A percentile compares a stretch with the other conserved stretches of the same genome.
These are phyloP conservation scores for Mycena metata DNA, from an alignment of 768 basidiomycete genomes.

Conservation along the genomic window DNA sequence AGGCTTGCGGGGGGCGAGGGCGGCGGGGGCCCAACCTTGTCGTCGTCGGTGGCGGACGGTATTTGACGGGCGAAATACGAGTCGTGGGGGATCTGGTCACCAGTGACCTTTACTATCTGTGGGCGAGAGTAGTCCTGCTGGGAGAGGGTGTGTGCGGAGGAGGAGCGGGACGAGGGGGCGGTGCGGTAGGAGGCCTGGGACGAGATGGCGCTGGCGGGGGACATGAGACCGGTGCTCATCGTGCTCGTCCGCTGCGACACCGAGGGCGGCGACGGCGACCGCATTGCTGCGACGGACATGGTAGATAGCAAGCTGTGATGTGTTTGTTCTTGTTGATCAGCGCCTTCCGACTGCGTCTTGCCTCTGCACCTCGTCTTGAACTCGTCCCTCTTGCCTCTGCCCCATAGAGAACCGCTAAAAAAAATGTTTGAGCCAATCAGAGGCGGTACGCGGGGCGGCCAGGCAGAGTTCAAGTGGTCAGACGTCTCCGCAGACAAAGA, in stretches of 20 bases:
- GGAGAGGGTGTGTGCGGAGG: constrained; percentile 51
- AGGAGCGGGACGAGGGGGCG: constrained; percentile 52
- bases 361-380: no score
- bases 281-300: constrained; percentile 26
- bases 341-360: neutral
- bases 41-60: constrained; percentile 34
- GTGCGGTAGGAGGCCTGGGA: constrained; percentile 54
- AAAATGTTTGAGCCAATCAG: constrained; percentile 92
- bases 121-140: constrained; percentile 47
- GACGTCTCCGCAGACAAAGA: constrained; percentile 95
- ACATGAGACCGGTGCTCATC: constrained; percentile 39
- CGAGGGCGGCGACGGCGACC: constrained; percentile 46
- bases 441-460: constrained; percentile 92
- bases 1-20: constrained; percentile 52
- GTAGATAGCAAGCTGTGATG: neutral
- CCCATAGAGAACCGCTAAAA: no score
- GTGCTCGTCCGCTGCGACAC: constrained; percentile 37
- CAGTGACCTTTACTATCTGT: constrained; percentile 65
- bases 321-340: constrained; percentile 13
- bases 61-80: constrained; percentile 50
- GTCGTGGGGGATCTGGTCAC: constrained; percentile 57
- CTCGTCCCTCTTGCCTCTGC: no score
- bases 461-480: constrained; percentile 92
- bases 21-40: constrained; percentile 46
- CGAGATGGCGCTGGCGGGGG: constrained; percentile 43